These are phyloP conservation scores for Linum usitatissimum DNA, from an alignment of 345 rosid species.

Conservation along the genomic window DNA sequence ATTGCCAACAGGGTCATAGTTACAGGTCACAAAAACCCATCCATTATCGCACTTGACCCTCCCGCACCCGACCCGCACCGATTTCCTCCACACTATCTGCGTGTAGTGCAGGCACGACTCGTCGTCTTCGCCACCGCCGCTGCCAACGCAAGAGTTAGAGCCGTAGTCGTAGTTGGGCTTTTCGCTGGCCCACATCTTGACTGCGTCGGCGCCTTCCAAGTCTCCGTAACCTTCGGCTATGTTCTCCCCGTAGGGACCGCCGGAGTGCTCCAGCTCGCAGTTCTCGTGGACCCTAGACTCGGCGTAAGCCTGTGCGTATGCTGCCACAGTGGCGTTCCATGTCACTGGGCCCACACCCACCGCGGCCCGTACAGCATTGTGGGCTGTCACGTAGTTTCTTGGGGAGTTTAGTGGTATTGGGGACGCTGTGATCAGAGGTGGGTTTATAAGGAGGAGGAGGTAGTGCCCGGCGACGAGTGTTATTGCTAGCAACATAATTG, in stretches of 20 bases:
- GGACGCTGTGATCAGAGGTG: too few relatives aligned
- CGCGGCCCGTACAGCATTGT: too few relatives aligned
- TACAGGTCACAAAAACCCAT: conserved; percentile 14
- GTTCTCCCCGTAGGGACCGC: conserved; percentile 25
- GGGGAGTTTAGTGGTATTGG: too few relatives aligned
- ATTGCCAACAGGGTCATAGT: conserved; percentile 23
- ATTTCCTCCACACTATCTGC: conserved; percentile 21
- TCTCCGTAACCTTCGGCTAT: conserved; percentile 14
- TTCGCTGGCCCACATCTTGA: conserved; percentile 22
- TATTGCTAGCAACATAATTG: too few relatives aligned
- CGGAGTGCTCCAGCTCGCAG: conserved; percentile 20
- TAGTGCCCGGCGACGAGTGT: too few relatives aligned
- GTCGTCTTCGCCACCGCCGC: too few relatives aligned
- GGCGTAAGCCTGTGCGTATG: conserved; percentile 16
- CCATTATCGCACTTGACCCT: conserved; percentile 18
- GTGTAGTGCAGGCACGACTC: conserved; percentile 25
- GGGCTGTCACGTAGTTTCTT: too few relatives aligned
- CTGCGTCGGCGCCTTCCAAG: conserved; percentile 11
- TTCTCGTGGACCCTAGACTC: not conserved
- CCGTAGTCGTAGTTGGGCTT: conserved; percentile 16
- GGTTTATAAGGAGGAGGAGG: too few relatives aligned
- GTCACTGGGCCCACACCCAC: not conserved
- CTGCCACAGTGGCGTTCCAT: not conserved
- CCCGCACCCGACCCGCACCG: conserved; percentile 16
- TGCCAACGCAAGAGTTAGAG: conserved; percentile 9